These are phyloP conservation scores for Microbotryum saponariae DNA, from an alignment of 1,284 basidiomycete genomes.

Conservation along the genomic window DNA sequence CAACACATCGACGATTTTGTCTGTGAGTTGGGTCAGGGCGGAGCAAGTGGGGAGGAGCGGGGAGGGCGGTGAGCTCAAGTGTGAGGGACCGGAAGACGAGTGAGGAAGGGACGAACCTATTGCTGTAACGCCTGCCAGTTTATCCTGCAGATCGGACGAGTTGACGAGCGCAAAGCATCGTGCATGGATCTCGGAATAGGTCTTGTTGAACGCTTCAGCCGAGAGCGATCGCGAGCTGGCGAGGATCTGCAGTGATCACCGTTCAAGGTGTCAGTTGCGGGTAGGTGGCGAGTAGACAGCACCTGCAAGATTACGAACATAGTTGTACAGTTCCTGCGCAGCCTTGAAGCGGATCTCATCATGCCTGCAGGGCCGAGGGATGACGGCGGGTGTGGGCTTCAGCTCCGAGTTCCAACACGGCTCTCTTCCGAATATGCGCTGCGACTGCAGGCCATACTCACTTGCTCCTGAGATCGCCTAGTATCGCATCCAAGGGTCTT, in stretches of 20 bases:
- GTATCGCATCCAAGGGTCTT: constrained; percentile 27
- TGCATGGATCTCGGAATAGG: constrained; percentile 29
- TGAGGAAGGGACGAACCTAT: constrained; percentile 26
- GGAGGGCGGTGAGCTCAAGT: background rate
- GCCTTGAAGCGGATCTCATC: constrained; percentile 26
- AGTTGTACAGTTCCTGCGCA: constrained; percentile 24
- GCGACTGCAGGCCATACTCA: background rate
- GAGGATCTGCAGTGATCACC: constrained; percentile 15
- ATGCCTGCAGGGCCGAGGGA: background rate
- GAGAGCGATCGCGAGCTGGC: constrained; percentile 29
- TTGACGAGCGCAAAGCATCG: constrained; percentile 35
- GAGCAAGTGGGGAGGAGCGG: background rate
- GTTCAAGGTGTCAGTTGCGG: background rate
- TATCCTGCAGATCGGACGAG: constrained; percentile 35
- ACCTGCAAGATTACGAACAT: background rate
- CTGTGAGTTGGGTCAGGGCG: background rate
- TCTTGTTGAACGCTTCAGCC: constrained; percentile 33
- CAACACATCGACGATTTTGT: constrained; percentile 34
- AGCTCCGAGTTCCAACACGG: background rate
- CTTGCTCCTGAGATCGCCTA: constrained; percentile 23
- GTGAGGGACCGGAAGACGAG: background rate
- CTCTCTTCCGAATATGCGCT: background rate
- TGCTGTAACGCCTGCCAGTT: constrained; percentile 36
- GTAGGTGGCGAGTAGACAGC: background rate
- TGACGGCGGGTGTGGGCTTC: background rate